phyloP scores from a whole-genome alignment of 2,329 filamentous ascomycete genomes.

The Ilyonectria mors-panacis region DNA sequence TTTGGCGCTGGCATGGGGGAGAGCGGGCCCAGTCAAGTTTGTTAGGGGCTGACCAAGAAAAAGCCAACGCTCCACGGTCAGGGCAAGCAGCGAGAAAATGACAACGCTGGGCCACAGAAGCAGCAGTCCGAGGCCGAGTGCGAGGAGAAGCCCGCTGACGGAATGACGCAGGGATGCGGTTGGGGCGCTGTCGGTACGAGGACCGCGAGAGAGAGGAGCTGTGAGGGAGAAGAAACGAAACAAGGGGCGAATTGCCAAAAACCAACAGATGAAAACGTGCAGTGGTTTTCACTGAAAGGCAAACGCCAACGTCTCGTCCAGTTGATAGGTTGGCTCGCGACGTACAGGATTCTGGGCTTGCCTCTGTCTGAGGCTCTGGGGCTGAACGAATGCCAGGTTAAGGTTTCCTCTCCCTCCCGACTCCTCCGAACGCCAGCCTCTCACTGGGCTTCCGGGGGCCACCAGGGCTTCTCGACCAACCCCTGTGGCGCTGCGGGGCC shows the following conservation, averaged over 20 bases:
- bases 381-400: neutral
- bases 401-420: neutral
- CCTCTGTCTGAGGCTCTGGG: neutral
- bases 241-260: neutral
- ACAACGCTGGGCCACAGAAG: neutral
- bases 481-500: slow-evolving; percentile 5
- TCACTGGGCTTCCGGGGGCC: neutral
- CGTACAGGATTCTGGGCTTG: neutral
- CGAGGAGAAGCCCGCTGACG: slow-evolving; percentile 1
- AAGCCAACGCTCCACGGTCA: neutral
- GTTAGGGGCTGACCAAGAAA: neutral
- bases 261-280: neutral
- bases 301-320: neutral
- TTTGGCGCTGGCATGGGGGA: neutral
- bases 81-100: neutral
- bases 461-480: neutral
- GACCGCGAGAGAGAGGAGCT: no score
- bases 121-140: neutral
- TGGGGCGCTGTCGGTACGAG: neutral
- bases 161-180: neutral
- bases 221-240: slow-evolving; percentile 2
- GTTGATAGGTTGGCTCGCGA: neutral
- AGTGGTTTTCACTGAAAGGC: neutral
- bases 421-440: neutral
- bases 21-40: neutral